Conservation (phyloP, 2,329 filamentous ascomycete genomes). For the Monosporascus sp. region DNA sequence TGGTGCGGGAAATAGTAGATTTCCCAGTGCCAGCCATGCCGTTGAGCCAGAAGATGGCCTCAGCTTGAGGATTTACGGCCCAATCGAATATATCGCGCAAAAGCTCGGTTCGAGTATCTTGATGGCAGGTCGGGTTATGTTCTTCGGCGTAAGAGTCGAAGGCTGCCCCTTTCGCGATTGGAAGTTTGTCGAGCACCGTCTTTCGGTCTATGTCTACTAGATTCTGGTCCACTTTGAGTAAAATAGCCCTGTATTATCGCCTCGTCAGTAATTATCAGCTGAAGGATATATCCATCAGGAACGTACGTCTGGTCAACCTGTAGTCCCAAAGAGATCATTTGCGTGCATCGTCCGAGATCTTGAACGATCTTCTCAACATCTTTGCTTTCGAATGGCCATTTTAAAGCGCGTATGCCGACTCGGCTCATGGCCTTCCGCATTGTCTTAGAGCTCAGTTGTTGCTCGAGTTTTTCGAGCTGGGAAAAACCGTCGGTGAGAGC, state of each 20-base stretch:
- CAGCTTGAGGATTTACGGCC: too few relatives aligned
- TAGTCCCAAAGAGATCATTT: background rate
- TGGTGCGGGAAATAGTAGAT: too few relatives aligned
- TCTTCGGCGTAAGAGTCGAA: conserved; percentile 31
- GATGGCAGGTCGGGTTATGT: conserved; percentile 25
- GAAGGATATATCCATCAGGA: background rate
- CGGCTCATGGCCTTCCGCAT: too few relatives aligned
- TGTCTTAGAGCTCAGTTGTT: too few relatives aligned
- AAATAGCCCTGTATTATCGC: background rate
- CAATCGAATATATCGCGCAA: conserved; percentile 12
- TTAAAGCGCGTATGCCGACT: too few relatives aligned
- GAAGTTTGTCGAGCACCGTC: conserved; percentile 2
- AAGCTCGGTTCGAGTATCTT: conserved; percentile 26
- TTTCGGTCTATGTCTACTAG: background rate
- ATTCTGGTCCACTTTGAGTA: background rate
- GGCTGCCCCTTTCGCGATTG: conserved; percentile 11
- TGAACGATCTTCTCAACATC: background rate
- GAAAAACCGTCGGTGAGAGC: too few relatives aligned
- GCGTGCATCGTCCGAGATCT: background rate
- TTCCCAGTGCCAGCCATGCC: too few relatives aligned
- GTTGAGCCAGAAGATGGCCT: too few relatives aligned
- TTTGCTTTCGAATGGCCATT: background rate
- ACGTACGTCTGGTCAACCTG: background rate
- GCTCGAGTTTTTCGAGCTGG: too few relatives aligned
- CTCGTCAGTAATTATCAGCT: background rate